A percentile compares a stretch with the other conserved stretches of the same genome.
Conservation (phyloP, 2,329 filamentous ascomycete genomes). For the Colletotrichum cordylinicola region DNA sequence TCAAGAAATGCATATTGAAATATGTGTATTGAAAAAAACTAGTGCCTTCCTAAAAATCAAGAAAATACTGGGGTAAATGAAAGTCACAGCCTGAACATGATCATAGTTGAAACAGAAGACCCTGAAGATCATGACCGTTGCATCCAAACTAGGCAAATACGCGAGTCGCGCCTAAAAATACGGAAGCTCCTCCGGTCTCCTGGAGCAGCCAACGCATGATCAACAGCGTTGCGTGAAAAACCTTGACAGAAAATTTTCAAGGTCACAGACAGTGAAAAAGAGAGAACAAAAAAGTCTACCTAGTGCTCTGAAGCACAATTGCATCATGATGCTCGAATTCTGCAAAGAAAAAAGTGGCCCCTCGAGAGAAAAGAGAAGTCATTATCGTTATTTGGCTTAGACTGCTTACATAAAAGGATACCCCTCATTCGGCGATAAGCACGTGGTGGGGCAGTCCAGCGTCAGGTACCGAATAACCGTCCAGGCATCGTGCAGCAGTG, state of each 20-base stretch:
- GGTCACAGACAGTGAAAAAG: background rate
- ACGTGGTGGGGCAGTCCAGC: background rate
- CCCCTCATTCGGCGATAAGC: conserved; percentile 18
- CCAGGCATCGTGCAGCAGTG: conserved; percentile 10
- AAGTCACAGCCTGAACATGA: background rate
- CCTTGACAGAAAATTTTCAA: background rate
- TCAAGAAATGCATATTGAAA: no score
- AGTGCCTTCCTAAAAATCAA: no score
- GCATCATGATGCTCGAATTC: background rate
- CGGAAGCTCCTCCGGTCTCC: background rate
- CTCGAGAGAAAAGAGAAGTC: background rate
- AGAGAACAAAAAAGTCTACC: background rate
- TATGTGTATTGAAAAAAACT: no score
- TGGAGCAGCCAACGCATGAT: background rate
- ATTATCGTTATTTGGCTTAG: background rate
- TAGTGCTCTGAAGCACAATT: background rate
- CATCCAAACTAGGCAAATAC: background rate
- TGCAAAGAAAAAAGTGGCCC: background rate
- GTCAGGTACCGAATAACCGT: conserved; percentile 6
- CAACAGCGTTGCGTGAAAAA: background rate
- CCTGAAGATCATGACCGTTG: background rate
- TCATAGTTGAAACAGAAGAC: background rate
- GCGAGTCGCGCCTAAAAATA: background rate
- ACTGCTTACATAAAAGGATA: conserved; percentile 4
- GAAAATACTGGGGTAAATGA: background rate